phyloP scores from a whole-genome alignment of 2,329 filamentous ascomycete genomes.

The Cercospora nicotianae region DNA sequence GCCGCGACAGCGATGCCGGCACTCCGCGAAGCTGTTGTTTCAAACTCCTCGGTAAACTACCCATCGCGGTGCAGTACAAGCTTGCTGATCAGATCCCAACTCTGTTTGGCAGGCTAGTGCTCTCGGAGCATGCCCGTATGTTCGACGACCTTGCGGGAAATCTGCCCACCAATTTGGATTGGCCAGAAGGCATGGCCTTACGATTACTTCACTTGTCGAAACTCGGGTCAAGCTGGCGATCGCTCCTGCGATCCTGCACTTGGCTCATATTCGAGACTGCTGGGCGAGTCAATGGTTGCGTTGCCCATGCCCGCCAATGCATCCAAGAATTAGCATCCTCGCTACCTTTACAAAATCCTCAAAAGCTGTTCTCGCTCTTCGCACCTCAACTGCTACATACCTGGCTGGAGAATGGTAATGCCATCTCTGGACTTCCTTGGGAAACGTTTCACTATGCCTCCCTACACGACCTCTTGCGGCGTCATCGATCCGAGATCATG shows the following conservation, averaged over 20 bases:
- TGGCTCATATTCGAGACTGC: constrained; percentile 95
- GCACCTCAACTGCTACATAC: constrained; percentile 87
- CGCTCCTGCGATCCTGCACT: constrained; percentile 78
- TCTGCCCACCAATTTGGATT: constrained; percentile 69
- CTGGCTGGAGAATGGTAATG: constrained; percentile 68
- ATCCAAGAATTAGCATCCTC: constrained; percentile 64
- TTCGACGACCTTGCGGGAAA: constrained; percentile 80
- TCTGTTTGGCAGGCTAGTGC: constrained; percentile 78
- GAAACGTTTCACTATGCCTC: constrained; percentile 76
- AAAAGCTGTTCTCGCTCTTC: constrained; percentile 77
- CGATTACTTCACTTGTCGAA: constrained; percentile 74
- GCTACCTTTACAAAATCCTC: constrained; percentile 65
- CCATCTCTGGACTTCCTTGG: constrained; percentile 73
- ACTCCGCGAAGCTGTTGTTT: constrained; percentile 72
- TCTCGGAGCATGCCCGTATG: constrained; percentile 78
- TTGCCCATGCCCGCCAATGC: constrained; percentile 70
- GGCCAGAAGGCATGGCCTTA: constrained; percentile 79
- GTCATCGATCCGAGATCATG: constrained; percentile 73
- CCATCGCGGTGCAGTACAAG: constrained; percentile 72
- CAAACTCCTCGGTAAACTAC: constrained; percentile 65
- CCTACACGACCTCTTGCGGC: constrained; percentile 66
- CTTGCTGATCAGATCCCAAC: constrained; percentile 68
- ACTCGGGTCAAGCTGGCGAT: constrained; percentile 80
- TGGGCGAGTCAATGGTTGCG: constrained; percentile 65
- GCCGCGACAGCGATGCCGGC: constrained; percentile 48